A percentile compares a stretch with the other conserved stretches of the same genome.
Evolutionary conservation across 139 green algal species (phyloP).

Genomic region (Closterium sp.): DNA sequence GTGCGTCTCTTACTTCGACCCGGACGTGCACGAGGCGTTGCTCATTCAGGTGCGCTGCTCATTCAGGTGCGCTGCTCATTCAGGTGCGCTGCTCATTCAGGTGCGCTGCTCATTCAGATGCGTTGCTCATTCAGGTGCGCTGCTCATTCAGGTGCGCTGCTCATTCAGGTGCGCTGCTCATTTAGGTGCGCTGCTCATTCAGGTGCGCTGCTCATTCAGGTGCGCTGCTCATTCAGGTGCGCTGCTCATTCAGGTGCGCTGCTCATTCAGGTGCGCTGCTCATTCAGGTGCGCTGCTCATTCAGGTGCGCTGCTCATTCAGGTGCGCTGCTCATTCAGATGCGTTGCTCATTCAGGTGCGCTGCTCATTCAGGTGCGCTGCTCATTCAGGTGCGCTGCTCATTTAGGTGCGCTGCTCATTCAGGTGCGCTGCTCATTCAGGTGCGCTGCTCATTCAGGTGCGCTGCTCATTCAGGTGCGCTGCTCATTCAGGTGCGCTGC

Average conservation of each 20-base stretch:
- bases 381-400: conserved; percentile 29
- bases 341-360: conserved; percentile 27
- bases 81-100: neutral
- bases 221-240: too few species aligned
- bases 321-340: too few species aligned
- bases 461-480: too few species aligned
- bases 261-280: conserved; percentile 30
- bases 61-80: neutral
- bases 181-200: too few species aligned
- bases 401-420: conserved; percentile 24
- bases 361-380: conserved; percentile 23
- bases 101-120: neutral
- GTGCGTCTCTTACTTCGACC: conserved; percentile 42
- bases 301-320: conserved; percentile 27
- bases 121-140: neutral
- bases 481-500: conserved; percentile 30
- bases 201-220: conserved; percentile 29
- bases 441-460: conserved; percentile 31
- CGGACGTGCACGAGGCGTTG: conserved; percentile 24
- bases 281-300: conserved; percentile 24
- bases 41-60: conserved; percentile 29
- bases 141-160: too few species aligned
- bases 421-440: conserved; percentile 32
- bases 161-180: conserved; percentile 30
- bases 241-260: conserved; percentile 32